Evolutionary conservation across 2,329 filamentous ascomycete genomes (phyloP).

Genomic region (Alternaria consortialis): DNA sequence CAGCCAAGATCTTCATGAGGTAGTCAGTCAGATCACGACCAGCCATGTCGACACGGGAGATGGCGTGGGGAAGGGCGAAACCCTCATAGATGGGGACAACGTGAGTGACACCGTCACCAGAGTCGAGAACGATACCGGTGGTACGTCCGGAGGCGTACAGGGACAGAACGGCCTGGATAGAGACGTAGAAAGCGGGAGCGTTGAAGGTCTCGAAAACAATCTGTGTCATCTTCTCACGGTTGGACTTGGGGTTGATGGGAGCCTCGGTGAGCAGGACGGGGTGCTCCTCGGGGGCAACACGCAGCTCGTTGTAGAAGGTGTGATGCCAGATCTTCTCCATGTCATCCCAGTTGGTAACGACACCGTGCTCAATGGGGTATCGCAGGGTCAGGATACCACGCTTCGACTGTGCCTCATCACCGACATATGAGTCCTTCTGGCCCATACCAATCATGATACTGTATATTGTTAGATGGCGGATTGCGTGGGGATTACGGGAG

Average conservation of each 20-base stretch:
- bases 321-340: slow-evolving; percentile 99
- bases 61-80: slow-evolving; percentile 99
- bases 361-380: slow-evolving; percentile 99
- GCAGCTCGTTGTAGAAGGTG: slow-evolving; percentile 99
- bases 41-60: slow-evolving; percentile 99
- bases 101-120: slow-evolving; percentile 99
- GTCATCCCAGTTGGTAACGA: slow-evolving; percentile 99
- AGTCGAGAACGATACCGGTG: slow-evolving; percentile 99
- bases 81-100: slow-evolving; percentile 99
- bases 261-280: slow-evolving; percentile 98
- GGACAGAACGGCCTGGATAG: slow-evolving; percentile 98
- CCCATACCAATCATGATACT: slow-evolving; percentile 99
- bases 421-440: slow-evolving; percentile 99
- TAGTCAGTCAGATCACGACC: slow-evolving; percentile 99
- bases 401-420: slow-evolving; percentile 99
- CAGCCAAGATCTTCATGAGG: slow-evolving; percentile 99
- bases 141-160: slow-evolving; percentile 99
- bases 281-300: slow-evolving; percentile 99
- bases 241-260: slow-evolving; percentile 99
- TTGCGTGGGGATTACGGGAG: slow-evolving; percentile 24
- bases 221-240: slow-evolving; percentile 99
- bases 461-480: slow-evolving; percentile 52
- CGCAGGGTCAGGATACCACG: slow-evolving; percentile 99
- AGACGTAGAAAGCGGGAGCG: slow-evolving; percentile 99
- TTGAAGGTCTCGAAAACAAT: slow-evolving; percentile 99